Base-by-base conservation (phyloP, 768 basidiomycete species). In the Pholiota molesta region DNA sequence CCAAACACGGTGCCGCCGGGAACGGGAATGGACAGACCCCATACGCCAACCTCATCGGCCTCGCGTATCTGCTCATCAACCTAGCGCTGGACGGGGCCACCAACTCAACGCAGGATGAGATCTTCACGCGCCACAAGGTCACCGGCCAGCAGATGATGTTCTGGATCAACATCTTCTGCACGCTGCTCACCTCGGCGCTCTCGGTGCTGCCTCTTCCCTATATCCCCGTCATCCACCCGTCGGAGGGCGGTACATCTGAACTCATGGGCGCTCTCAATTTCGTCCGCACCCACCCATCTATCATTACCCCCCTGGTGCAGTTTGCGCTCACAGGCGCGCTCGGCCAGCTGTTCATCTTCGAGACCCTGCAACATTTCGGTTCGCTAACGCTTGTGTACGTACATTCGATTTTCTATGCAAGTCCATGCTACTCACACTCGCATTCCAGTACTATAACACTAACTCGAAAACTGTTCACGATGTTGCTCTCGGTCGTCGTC, bases 111-210 rank as follows among this genome's bases (percentile, higher is more conserved):
- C 97, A 99, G 74, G 97, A 99, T 74, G 93, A 98, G 76, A 90
- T 99, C 61, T 99, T 99, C 76, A 79, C 87, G 26, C 80, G 83
- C 13, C 87, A 91, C 77, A 85, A 85, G 49, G 79, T 86, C 4
- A 79, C 80, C 2, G 97, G 97, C 8, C 95, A 97, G 74, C 97
- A 99, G 72, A 98, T 99, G 96, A 99, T 99, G 97, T 89, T 99
- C 73, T 97, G 88, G 87, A 97, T 99, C 76, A 97, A 95, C 72
- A 67, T 91, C 28, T 90, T 96, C 78, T 90, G 91, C 76, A 92
- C 95, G 3, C 63, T 89, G 39, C 73, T 94, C 60, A 89, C 92
- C 21, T 79, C 83, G 1, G 71, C 87, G 11, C 86, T 97, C 28
- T 84, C 89, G 28, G 72, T 90, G 7, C 81, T 94, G 52, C 94